Conservation (phyloP, 2,329 filamentous ascomycete species). For the Beauveria rudraprayagi region DNA sequence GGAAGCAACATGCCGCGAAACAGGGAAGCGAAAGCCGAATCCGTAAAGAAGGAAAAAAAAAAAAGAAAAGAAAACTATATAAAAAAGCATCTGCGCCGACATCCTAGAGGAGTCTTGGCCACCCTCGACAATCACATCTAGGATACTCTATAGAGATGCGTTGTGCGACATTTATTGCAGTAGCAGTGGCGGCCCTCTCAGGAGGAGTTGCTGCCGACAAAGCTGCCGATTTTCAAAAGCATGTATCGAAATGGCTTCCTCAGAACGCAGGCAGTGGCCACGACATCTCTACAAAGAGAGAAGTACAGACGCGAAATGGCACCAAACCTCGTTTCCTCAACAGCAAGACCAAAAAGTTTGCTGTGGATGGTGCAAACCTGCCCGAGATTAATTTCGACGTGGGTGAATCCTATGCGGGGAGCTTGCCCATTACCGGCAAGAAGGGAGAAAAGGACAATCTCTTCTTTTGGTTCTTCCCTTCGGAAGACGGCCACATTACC, state of each 20-base stretch:
- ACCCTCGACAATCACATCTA: too few relatives aligned
- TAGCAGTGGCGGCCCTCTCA: background rate
- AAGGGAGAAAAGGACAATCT: conserved; percentile 43
- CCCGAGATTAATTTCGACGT: conserved; percentile 65
- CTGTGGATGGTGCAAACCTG: conserved; percentile 54
- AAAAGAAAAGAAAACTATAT: too few relatives aligned
- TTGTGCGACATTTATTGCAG: background rate
- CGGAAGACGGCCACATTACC: conserved; percentile 37
- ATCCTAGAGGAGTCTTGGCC: too few relatives aligned
- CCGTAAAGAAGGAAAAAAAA: background rate
- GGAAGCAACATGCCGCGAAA: background rate
- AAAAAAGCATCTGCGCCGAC: background rate
- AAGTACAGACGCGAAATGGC: background rate
- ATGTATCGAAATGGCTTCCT: background rate
- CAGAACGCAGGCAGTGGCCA: too few relatives aligned
- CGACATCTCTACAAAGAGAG: background rate
- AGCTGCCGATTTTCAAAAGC: background rate
- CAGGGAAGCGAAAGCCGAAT: background rate
- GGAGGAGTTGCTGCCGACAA: background rate
- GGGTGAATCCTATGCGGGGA: conserved; percentile 56
- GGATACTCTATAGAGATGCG: background rate
- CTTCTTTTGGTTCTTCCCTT: conserved; percentile 62
- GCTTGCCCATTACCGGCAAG: conserved; percentile 46
- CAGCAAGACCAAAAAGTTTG: conserved; percentile 34
- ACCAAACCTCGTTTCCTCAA: background rate